Evolutionary conservation across 208 protist genomes (phyloP).

Genomic region (Trichomonas tenax): DNA sequence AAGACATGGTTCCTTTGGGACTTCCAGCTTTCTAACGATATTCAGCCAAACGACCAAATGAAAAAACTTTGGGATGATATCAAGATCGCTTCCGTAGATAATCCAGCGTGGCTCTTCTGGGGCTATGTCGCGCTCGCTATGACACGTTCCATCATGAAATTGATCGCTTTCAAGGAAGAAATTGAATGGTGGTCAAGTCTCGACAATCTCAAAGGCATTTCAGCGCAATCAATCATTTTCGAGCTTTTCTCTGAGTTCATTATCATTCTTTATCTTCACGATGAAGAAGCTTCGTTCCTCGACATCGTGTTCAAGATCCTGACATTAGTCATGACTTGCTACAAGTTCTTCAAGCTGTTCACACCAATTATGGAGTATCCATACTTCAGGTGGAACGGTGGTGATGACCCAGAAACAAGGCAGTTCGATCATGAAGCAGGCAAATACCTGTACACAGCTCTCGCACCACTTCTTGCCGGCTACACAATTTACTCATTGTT

Average conservation of each 20-base stretch:
- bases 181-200: neutral
- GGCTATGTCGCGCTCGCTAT: neutral
- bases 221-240: neutral
- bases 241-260: neutral
- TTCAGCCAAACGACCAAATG: neutral
- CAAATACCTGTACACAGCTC: too few relatives aligned
- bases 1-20: neutral
- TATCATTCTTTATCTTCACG: neutral
- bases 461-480: neutral
- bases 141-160: neutral
- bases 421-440: neutral
- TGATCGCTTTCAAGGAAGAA: neutral
- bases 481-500: neutral
- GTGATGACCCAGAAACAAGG: neutral
- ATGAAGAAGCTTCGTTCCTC: too few relatives aligned
- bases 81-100: neutral
- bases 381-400: neutral
- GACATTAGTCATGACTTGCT: neutral
- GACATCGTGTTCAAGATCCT: neutral
- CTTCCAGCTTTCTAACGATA: neutral
- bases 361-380: neutral
- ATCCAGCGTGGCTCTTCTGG: neutral
- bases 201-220: neutral
- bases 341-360: neutral
- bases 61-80: neutral